Evolutionary conservation across 768 basidiomycete genomes (phyloP), one percentile per base, ranked within the genome.

Genomic region (Scleroderma bovista): DNA sequence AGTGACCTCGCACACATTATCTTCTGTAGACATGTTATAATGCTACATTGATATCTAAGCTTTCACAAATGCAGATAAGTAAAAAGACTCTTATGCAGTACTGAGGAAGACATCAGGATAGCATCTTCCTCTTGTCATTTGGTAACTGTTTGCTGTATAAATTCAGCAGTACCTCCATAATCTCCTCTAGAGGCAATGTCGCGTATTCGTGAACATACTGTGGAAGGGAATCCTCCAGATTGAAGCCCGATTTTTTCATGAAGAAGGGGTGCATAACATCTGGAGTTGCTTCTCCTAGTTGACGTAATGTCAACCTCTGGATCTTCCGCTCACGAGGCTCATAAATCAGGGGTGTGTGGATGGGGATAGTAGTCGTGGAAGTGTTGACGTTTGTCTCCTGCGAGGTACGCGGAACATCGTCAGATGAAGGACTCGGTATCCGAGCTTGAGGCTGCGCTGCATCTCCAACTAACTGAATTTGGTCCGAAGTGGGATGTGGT

Each of bases 181-280:
- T 88, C 61, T 87, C 80, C 68, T 91, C 89, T 43, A 92, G 68
- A 3, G 91, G 88, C 49, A 75, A 69, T n/a, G 88, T 85, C 6
- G 86, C 91, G 53, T 88, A 92, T 65, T 93, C 89, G 51, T 92
- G 79, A 33, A 93, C 86, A 58, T 89, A 91, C 55, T 88, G 86
- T 12, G 90, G 89, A n/a, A 92, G 61, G 1, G 87, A 83, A 54
- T 90, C 88, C 61, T 90, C 86, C 44, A 92, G 67, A 61, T 81
- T 89, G 69, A 92, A 88, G 0, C 88, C 86, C 2, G 87, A 81
- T 60, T 81, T 86, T 60, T 89, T 85, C 80, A 85, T 86, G 69
- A 89, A 89, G 68, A 88, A 88, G 3, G 86, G 86, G 63, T 86
- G 87, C 87, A 86, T 87, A 19, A 89, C 85, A 58, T 90, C 87